phyloP scores from a whole-genome alignment of 441 rosid genomes.

The Eutrema salsugineum region DNA sequence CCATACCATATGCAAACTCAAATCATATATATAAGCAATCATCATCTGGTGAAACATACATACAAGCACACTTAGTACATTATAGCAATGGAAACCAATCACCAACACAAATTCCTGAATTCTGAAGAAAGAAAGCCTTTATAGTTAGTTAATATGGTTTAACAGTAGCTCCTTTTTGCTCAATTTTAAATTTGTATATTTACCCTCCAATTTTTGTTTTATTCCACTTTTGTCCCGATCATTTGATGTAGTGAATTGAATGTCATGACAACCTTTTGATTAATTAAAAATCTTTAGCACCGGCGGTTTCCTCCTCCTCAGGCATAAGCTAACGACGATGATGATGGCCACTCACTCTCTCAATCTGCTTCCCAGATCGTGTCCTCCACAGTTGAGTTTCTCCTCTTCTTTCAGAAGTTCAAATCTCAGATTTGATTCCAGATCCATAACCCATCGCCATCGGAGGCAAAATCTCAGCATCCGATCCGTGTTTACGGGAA shows the following conservation, averaged over 20 bases:
- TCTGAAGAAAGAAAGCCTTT: no score
- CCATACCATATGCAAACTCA: neutral
- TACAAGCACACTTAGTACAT: no score
- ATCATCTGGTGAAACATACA: no score
- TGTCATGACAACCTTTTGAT: no score
- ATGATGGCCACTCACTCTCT: conserved; percentile 37
- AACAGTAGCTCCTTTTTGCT: no score
- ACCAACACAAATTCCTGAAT: no score
- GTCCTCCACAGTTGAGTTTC: conserved; percentile 6
- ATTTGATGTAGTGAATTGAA: neutral
- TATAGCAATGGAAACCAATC: no score
- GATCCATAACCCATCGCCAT: conserved; percentile 17
- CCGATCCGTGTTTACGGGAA: conserved; percentile 76
- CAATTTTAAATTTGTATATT: neutral
- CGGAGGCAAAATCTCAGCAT: conserved; percentile 19
- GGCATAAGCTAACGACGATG: neutral
- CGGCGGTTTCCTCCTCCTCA: no score
- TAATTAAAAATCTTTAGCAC: no score
- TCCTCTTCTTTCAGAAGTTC: neutral
- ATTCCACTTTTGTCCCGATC: neutral
- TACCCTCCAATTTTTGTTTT: neutral
- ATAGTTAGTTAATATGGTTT: no score
- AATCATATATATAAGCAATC: neutral
- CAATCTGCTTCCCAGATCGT: conserved; percentile 19
- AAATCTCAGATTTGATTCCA: conserved; percentile 25